These are phyloP conservation scores for Sesbania bispinosa DNA, from an alignment of 306 rosid species.

Conservation along the genomic window DNA sequence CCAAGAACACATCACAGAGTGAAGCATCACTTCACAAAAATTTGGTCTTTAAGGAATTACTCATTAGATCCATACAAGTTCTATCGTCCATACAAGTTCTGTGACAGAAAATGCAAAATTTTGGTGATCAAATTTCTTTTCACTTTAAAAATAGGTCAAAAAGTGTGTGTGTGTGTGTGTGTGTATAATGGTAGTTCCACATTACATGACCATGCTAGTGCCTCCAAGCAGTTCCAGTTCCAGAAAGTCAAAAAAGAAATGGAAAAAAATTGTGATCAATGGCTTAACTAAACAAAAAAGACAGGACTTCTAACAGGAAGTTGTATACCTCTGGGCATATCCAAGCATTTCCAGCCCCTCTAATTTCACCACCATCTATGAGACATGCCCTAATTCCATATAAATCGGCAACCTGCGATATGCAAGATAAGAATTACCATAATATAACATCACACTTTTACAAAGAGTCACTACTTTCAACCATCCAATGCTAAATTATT, in stretches of 20 bases:
- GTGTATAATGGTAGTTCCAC: slow-evolving; percentile 9
- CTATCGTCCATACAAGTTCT: no score
- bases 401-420: slow-evolving; percentile 79
- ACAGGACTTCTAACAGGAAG: neutral
- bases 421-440: slow-evolving; percentile 23
- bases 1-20: no score
- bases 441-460: slow-evolving; percentile 9
- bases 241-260: neutral
- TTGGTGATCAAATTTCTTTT: neutral
- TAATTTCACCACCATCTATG: slow-evolving; percentile 98
- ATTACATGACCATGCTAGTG: slow-evolving; percentile 10
- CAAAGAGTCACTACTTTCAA: neutral
- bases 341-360: slow-evolving; percentile 99
- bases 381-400: slow-evolving; percentile 96
- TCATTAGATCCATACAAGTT: no score
- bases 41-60: no score
- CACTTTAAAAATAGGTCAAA: neutral
- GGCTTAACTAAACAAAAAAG: neutral
- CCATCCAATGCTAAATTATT: neutral
- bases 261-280: neutral
- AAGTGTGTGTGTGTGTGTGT: no score
- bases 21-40: no score
- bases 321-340: slow-evolving; percentile 86
- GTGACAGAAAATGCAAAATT: neutral
- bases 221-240: slow-evolving; percentile 16